Percentiles rank a stretch among this genome's conserved stretches.
Conservation (phyloP, 306 rosid genomes). For the Begonia loranthoides region DNA sequence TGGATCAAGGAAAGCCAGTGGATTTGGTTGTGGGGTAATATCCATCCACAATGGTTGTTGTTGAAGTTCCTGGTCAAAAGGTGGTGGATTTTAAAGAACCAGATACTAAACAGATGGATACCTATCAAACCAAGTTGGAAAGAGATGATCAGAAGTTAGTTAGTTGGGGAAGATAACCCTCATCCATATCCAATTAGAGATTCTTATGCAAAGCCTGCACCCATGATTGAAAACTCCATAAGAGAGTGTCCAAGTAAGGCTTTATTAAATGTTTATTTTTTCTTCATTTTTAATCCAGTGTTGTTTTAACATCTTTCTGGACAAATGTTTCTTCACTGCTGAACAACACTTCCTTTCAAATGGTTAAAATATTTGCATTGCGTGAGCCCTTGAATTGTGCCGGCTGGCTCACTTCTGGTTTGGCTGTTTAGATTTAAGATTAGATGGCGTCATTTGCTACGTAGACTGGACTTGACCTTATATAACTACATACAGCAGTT, state of each 20-base stretch:
- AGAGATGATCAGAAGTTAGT: constrained; percentile 44
- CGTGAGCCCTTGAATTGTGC: too few species aligned
- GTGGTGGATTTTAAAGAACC: constrained; percentile 38
- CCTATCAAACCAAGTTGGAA: constrained; percentile 52
- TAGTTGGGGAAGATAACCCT: constrained; percentile 49
- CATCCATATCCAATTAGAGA: constrained; percentile 42
- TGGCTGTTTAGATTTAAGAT: too few species aligned
- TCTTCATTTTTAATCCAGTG: too few species aligned
- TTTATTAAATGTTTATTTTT: too few species aligned
- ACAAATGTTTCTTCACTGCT: too few species aligned
- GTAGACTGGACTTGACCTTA: too few species aligned
- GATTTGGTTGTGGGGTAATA: constrained; percentile 40
- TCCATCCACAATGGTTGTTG: constrained; percentile 57
- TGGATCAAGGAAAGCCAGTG: constrained; percentile 32
- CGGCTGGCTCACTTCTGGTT: too few species aligned
- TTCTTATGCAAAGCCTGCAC: constrained; percentile 44
- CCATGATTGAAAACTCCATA: constrained; percentile 29
- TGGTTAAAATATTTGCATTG: too few species aligned
- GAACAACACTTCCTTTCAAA: too few species aligned
- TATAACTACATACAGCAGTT: too few species aligned
- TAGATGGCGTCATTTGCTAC: too few species aligned
- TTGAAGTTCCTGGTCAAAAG: constrained; percentile 59
- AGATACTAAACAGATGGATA: constrained; percentile 77
- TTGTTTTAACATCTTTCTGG: too few species aligned
- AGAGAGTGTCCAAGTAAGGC: constrained; percentile 34